phyloP scores from a whole-genome alignment of 345 rosid species.

The Melaleuca quinquenervia region DNA sequence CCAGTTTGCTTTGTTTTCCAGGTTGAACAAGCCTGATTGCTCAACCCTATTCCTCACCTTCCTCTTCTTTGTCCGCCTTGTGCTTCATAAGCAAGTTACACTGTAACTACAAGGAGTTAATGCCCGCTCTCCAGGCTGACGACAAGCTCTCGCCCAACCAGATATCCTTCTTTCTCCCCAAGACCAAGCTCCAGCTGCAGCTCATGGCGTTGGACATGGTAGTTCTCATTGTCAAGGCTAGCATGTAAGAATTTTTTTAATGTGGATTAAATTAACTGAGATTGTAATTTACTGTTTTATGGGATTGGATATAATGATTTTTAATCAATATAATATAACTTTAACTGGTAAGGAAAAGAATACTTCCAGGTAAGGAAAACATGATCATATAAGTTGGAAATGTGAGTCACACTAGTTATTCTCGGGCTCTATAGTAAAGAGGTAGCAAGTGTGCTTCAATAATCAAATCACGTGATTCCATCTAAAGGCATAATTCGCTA shows the following conservation, averaged over 20 bases:
- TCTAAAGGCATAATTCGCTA: background rate
- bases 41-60: too few relatives aligned
- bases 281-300: too few relatives aligned
- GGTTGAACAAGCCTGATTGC: too few relatives aligned
- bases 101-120: constrained; percentile 57
- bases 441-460: background rate
- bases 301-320: too few relatives aligned
- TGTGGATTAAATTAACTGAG: too few relatives aligned
- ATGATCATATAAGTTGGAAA: background rate
- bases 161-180: constrained; percentile 63
- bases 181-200: constrained; percentile 42
- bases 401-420: background rate
- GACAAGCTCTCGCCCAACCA: constrained; percentile 34
- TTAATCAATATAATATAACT: too few relatives aligned
- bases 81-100: constrained; percentile 43
- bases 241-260: too few relatives aligned
- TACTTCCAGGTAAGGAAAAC: background rate
- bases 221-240: constrained; percentile 79
- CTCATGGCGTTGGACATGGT: constrained; percentile 69
- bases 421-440: background rate
- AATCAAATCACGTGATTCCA: background rate
- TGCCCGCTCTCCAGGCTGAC: constrained; percentile 42
- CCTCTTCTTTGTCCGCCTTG: constrained; percentile 14
- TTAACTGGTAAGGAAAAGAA: too few relatives aligned
- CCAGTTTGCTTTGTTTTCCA: too few relatives aligned